Evolutionary conservation across 208 protist genomes (phyloP).

Genomic region (Wallacemonas collosoma): DNA sequence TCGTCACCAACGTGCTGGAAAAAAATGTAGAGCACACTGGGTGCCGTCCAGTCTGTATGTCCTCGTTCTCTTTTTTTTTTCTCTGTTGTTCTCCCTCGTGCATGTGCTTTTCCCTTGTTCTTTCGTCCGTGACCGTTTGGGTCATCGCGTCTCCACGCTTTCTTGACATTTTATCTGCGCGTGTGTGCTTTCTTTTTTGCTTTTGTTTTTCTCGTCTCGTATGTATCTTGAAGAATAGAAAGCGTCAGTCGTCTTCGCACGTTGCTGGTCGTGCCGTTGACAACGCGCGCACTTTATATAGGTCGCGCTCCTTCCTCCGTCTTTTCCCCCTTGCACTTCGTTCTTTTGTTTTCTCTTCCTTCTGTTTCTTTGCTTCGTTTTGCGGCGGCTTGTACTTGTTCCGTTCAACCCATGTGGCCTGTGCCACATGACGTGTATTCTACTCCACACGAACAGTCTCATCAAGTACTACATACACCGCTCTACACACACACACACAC

Average conservation of each 20-base stretch:
- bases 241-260: too few species aligned
- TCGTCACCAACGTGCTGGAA: too few species aligned
- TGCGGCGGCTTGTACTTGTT: neutral
- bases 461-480: neutral
- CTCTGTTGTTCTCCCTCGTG: too few species aligned
- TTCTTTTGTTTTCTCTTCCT: slow-evolving; percentile 14
- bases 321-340: neutral
- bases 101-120: neutral
- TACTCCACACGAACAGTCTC: neutral
- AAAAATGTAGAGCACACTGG: too few species aligned
- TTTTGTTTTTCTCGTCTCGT: neutral
- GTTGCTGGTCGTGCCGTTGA: too few species aligned
- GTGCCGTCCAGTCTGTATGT: too few species aligned
- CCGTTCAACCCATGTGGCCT: neutral
- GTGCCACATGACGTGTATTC: neutral
- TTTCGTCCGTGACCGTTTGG: neutral
- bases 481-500: too few species aligned
- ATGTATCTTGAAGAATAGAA: neutral
- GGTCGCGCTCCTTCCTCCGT: neutral
- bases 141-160: neutral
- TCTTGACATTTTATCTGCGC: neutral
- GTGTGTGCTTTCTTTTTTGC: slow-evolving; percentile 2
- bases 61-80: too few species aligned
- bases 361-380: slow-evolving; percentile 4
- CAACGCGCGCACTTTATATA: neutral